Percentiles rank a stretch among this genome's conserved stretches.
Evolutionary conservation across 768 basidiomycete genomes (phyloP).

Genomic region (Baorangia bicolor): DNA sequence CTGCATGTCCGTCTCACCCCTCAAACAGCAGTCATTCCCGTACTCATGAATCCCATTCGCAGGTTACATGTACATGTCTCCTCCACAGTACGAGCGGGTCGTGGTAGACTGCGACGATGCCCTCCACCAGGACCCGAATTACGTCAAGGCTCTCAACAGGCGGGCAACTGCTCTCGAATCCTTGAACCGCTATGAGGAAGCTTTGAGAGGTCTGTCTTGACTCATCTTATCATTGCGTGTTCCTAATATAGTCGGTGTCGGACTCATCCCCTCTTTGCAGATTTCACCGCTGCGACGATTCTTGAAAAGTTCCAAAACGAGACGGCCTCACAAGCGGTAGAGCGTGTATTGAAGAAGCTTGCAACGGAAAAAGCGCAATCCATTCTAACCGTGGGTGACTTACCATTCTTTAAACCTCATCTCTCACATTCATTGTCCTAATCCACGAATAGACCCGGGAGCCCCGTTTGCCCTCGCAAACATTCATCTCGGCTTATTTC

Average conservation of each 20-base stretch:
- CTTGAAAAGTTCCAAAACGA: conserved; percentile 91
- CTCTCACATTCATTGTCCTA: neutral
- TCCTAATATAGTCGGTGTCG: neutral
- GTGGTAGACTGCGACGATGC: conserved; percentile 89
- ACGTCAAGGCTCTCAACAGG: conserved; percentile 90
- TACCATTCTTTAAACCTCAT: neutral
- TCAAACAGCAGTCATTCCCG: neutral
- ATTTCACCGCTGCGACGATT: conserved; percentile 96
- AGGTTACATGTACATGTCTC: conserved; percentile 92
- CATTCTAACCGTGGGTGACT: conserved; percentile 58
- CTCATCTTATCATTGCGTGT: neutral
- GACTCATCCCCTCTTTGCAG: conserved; percentile 37
- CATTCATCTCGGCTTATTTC: conserved; percentile 94
- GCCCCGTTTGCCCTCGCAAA: conserved; percentile 81
- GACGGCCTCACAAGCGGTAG: conserved; percentile 73
- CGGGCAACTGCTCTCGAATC: conserved; percentile 84
- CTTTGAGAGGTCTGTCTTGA: conserved; percentile 65
- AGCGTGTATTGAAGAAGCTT: conserved; percentile 87
- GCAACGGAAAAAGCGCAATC: conserved; percentile 70
- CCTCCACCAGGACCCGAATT: conserved; percentile 74
- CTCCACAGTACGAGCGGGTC: conserved; percentile 79
- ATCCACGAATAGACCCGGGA: conserved; percentile 51
- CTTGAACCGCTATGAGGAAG: conserved; percentile 69
- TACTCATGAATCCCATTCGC: neutral
- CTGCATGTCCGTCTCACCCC: conserved; percentile 69